These are phyloP conservation scores for Globisporangium ultimum DNA, from an alignment of 352 stramenopile genomes.

Conservation along the genomic window DNA sequence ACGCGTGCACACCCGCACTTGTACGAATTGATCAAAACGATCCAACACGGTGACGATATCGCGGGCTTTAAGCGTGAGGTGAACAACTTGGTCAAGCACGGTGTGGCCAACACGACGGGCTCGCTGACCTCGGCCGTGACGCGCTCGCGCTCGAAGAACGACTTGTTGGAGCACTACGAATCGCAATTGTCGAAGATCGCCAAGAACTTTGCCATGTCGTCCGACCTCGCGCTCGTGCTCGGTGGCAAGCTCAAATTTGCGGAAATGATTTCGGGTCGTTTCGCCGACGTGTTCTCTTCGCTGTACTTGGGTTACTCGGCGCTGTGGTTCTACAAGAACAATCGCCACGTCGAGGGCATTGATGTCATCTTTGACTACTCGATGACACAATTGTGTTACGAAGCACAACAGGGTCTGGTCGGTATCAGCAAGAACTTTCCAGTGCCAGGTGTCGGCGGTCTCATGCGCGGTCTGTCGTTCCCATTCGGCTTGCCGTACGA, in stretches of 20 bases:
- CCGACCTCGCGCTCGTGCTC: slow-evolving; percentile 95
- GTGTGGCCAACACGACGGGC: slow-evolving; percentile 88
- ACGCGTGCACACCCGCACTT: slow-evolving; percentile 97
- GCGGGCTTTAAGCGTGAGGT: slow-evolving; percentile 93
- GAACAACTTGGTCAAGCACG: slow-evolving; percentile 93
- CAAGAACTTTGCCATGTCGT: slow-evolving; percentile 96
- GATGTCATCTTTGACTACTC: slow-evolving; percentile 96
- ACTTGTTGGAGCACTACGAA: slow-evolving; percentile 95
- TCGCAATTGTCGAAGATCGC: slow-evolving; percentile 95
- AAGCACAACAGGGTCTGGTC: slow-evolving; percentile 95
- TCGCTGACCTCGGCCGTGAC: slow-evolving; percentile 90
- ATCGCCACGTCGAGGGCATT: slow-evolving; percentile 92
- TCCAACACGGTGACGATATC: slow-evolving; percentile 94
- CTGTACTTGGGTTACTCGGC: slow-evolving; percentile 97
- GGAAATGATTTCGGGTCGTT: slow-evolving; percentile 96
- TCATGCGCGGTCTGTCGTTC: slow-evolving; percentile 96
- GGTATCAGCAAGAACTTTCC: slow-evolving; percentile 97
- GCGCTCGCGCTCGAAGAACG: slow-evolving; percentile 89
- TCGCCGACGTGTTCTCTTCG: slow-evolving; percentile 96
- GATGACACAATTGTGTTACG: slow-evolving; percentile 94
- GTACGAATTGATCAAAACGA: slow-evolving; percentile 96
- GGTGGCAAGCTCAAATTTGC: slow-evolving; percentile 98
- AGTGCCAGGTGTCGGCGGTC: slow-evolving; percentile 82
- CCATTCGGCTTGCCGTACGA: slow-evolving; percentile 93
- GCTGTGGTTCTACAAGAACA: slow-evolving; percentile 96